phyloP scores from a whole-genome alignment of 164 flowering plant genomes.

The Vitis vinifera region DNA sequence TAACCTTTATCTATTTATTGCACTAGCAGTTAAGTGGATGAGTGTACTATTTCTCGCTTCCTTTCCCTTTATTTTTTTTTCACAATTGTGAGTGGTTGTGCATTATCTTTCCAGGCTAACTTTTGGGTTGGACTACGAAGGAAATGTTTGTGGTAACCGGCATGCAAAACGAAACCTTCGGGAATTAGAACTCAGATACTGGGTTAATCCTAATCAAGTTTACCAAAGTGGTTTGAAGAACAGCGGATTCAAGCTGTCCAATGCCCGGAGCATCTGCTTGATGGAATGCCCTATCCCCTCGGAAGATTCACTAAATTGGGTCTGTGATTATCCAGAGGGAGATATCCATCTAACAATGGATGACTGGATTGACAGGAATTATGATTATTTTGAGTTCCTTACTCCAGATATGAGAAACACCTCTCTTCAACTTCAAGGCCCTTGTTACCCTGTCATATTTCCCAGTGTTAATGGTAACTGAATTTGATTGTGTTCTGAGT shows the following conservation, averaged over 20 bases:
- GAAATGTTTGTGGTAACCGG: conserved; percentile 86
- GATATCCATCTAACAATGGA: conserved; percentile 62
- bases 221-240: conserved; percentile 78
- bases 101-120: conserved; percentile 55
- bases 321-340: conserved; percentile 97
- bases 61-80: background rate
- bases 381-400: conserved; percentile 87
- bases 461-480: conserved; percentile 93
- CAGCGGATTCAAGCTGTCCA: conserved; percentile 56
- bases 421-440: conserved; percentile 96
- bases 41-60: no score
- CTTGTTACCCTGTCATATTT: conserved; percentile 95
- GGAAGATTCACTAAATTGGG: conserved; percentile 87
- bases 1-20: no score
- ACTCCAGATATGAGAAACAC: conserved; percentile 83
- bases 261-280: conserved; percentile 87
- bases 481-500: background rate
- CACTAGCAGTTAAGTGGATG: no score
- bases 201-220: conserved; percentile 92
- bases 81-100: conserved; percentile 1
- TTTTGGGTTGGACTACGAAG: conserved; percentile 93
- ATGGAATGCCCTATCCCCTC: conserved; percentile 88
- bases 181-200: conserved; percentile 76
- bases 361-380: conserved; percentile 90
- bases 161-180: conserved; percentile 78